A percentile compares a stretch with the other conserved stretches of the same genome.
phyloP scores from a whole-genome alignment of 768 basidiomycete species.

The Mycena belliarum region DNA sequence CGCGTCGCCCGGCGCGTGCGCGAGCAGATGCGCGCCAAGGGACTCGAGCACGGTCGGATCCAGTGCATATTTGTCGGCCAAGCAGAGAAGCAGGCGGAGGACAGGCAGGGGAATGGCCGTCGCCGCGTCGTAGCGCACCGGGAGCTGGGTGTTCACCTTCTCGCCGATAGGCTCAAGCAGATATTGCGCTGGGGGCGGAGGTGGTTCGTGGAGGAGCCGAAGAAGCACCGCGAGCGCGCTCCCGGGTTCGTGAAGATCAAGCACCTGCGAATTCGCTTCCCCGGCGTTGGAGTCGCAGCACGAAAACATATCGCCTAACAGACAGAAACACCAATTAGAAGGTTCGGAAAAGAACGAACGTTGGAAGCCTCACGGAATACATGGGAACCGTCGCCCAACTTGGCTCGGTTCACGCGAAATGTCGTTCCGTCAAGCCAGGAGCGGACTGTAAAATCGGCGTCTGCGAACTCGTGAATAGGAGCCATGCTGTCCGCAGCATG shows the following conservation, averaged over 20 bases:
- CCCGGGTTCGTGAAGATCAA: slow-evolving; percentile 59
- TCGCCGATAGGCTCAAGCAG: slow-evolving; percentile 26
- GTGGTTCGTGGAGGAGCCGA: slow-evolving; percentile 56
- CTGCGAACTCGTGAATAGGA: slow-evolving; percentile 33
- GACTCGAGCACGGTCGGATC: slow-evolving; percentile 38
- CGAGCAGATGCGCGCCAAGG: slow-evolving; percentile 53
- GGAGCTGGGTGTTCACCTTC: slow-evolving; percentile 32
- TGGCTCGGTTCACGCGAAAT: slow-evolving; percentile 51
- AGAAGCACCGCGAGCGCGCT: slow-evolving; percentile 51
- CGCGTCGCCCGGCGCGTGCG: slow-evolving; percentile 50
- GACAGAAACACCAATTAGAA: too few relatives aligned
- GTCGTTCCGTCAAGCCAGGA: slow-evolving; percentile 52
- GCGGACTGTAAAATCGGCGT: slow-evolving; percentile 57
- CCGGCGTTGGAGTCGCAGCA: slow-evolving; percentile 47
- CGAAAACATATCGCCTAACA: slow-evolving; percentile 67
- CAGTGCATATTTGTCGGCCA: slow-evolving; percentile 70
- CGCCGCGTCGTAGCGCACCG: slow-evolving; percentile 38
- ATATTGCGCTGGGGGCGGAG: slow-evolving; percentile 42
- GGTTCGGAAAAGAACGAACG: background rate
- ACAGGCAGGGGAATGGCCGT: slow-evolving; percentile 67
- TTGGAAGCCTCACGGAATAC: slow-evolving; percentile 56
- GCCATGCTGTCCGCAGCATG: slow-evolving; percentile 1
- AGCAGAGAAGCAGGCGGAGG: slow-evolving; percentile 53
- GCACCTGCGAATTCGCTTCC: slow-evolving; percentile 23
- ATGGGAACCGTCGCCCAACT: slow-evolving; percentile 51